Conservation (phyloP, 305 asterid genomes). For the Rubia occidens region DNA sequence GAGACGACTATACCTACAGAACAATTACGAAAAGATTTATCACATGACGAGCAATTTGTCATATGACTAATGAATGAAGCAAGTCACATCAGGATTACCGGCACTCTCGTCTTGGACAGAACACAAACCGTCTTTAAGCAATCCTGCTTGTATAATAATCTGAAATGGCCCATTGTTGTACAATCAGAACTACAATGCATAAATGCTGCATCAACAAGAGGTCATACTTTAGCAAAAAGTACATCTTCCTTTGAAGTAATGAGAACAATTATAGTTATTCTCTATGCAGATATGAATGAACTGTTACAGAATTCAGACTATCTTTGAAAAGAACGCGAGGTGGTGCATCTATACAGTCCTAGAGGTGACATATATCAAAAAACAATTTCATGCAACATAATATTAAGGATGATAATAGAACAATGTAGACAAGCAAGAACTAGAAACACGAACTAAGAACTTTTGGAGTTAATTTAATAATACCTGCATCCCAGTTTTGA, state of each 20-base stretch:
- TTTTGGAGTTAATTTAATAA: background rate
- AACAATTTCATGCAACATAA: background rate
- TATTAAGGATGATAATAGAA: background rate
- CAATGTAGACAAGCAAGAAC: background rate
- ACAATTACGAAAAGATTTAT: constrained; percentile 16
- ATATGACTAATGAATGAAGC: background rate
- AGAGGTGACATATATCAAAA: background rate
- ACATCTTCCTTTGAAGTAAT: background rate
- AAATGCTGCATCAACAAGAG: background rate
- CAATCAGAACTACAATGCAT: constrained; percentile 17
- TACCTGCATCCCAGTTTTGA: constrained; percentile 88
- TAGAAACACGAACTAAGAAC: background rate
- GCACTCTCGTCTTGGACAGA: constrained; percentile 98
- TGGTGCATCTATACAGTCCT: background rate
- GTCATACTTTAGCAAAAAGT: background rate
- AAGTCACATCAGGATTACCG: constrained; percentile 31
- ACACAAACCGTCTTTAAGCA: constrained; percentile 69
- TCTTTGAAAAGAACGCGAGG: no score
- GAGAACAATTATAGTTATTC: background rate
- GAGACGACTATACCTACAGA: constrained; percentile 70
- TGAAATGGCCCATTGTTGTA: constrained; percentile 25
- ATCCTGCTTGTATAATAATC: constrained; percentile 80
- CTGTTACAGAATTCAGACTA: background rate
- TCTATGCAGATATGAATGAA: background rate
- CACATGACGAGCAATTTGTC: background rate